Evolutionary conservation across 768 basidiomycete species (phyloP).

Genomic region (Boletellus ananas): DNA sequence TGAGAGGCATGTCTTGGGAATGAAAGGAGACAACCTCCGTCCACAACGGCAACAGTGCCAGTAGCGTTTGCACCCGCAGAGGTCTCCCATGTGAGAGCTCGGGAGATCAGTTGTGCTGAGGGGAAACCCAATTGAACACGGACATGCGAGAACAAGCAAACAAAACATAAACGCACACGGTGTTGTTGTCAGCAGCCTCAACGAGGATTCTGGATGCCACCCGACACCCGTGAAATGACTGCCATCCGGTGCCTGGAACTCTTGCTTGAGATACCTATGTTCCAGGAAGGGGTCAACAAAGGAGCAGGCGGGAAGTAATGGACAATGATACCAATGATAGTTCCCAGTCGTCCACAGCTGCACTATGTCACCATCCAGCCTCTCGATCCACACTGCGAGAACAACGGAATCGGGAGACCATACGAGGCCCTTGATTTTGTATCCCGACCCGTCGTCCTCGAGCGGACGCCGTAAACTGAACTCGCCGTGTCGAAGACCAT

Average conservation of each 20-base stretch:
- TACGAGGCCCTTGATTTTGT: slow-evolving; percentile 66
- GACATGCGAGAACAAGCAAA: not conserved
- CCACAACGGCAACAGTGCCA: slow-evolving; percentile 84
- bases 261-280: slow-evolving; percentile 88
- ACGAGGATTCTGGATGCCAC: slow-evolving; percentile 86
- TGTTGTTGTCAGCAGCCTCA: slow-evolving; percentile 64
- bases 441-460: slow-evolving; percentile 50
- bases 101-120: slow-evolving; percentile 52
- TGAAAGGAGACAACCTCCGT: slow-evolving; percentile 64
- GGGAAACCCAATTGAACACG: slow-evolving; percentile 1
- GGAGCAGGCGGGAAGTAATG: not conserved
- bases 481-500: slow-evolving; percentile 89
- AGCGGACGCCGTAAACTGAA: slow-evolving; percentile 54
- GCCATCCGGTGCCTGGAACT: slow-evolving; percentile 52
- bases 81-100: slow-evolving; percentile 77
- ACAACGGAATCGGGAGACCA: slow-evolving; percentile 92
- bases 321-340: slow-evolving; percentile 73
- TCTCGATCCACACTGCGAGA: slow-evolving; percentile 80
- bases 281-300: slow-evolving; percentile 4
- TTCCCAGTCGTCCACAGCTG: slow-evolving; percentile 95
- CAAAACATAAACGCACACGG: slow-evolving; percentile 42
- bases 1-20: not conserved
- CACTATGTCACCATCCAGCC: slow-evolving; percentile 67
- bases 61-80: slow-evolving; percentile 72
- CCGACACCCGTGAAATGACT: slow-evolving; percentile 65